phyloP scores from a whole-genome alignment of 2,329 filamentous ascomycete genomes.

The Sordariomycetes sp. region DNA sequence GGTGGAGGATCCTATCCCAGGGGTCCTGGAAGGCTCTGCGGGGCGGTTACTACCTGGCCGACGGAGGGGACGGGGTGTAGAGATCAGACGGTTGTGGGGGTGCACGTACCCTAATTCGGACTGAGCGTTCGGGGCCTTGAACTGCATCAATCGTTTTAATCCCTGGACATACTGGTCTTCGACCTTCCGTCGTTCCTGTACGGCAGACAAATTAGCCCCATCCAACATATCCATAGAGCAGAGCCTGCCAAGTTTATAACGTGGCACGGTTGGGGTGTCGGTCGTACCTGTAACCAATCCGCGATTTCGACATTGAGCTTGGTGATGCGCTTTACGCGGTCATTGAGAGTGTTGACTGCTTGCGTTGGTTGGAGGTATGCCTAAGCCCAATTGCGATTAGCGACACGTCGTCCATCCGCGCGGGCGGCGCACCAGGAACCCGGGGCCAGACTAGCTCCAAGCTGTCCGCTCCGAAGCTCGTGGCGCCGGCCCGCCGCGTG shows the following conservation, averaged over 20 bases:
- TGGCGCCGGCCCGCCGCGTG: conserved; percentile 5
- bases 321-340: conserved; percentile 77
- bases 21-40: conserved; percentile 76
- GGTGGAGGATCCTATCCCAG: conserved; percentile 78
- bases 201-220: neutral
- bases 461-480: neutral
- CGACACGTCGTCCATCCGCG: neutral
- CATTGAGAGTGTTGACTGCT: conserved; percentile 71
- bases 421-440: too few species aligned
- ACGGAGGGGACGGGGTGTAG: neutral
- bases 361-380: conserved; percentile 70
- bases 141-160: conserved; percentile 69
- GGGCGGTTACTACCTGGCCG: conserved; percentile 9
- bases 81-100: neutral
- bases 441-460: too few species aligned
- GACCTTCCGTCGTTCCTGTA: conserved; percentile 79
- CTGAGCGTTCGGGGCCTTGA: conserved; percentile 61
- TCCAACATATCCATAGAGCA: neutral
- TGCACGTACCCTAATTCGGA: conserved; percentile 74
- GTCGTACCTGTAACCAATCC: conserved; percentile 85
- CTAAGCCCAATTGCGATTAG: conserved; percentile 31
- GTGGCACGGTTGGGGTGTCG: neutral
- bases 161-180: conserved; percentile 83
- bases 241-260: neutral
- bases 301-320: conserved; percentile 85